These are phyloP conservation scores for Stentor coeruleus DNA, from an alignment of 73 alveolate species.

Conservation along the genomic window DNA sequence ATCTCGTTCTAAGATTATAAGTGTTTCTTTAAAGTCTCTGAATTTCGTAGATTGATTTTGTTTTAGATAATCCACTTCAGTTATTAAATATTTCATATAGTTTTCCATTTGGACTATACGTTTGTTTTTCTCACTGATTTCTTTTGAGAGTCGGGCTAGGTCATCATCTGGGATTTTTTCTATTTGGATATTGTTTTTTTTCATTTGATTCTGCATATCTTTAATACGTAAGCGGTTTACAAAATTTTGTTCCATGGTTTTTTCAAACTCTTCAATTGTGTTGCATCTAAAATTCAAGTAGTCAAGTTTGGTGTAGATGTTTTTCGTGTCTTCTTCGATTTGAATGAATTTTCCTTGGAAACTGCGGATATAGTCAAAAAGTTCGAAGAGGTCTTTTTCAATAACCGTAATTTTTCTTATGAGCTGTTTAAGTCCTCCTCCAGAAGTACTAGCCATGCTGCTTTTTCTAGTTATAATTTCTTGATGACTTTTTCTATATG, in stretches of 20 bases:
- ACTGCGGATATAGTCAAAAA: not conserved
- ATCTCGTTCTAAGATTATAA: not conserved
- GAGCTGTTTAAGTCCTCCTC: not conserved
- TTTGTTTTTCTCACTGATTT: not conserved
- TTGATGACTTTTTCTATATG: not conserved
- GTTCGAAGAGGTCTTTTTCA: not conserved
- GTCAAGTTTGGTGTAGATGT: not conserved
- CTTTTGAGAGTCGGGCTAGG: not conserved
- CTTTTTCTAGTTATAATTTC: not conserved
- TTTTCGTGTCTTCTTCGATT: not conserved
- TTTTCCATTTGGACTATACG: not conserved
- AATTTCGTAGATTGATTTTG: not conserved
- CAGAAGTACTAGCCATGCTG: not conserved
- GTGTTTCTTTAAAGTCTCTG: not conserved
- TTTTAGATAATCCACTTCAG: not conserved
- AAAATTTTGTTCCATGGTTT: not conserved
- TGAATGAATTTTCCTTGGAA: not conserved
- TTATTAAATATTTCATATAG: no score
- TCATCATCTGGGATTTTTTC: not conserved
- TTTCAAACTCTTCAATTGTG: not conserved
- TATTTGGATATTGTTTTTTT: not conserved
- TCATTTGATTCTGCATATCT: not conserved
- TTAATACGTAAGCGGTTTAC: not conserved
- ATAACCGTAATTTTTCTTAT: not conserved
- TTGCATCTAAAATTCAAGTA: not conserved